Evolutionary conservation across 495 filamentous ascomycete species (phyloP).

Genomic region (Penicillium longicatenatum): DNA sequence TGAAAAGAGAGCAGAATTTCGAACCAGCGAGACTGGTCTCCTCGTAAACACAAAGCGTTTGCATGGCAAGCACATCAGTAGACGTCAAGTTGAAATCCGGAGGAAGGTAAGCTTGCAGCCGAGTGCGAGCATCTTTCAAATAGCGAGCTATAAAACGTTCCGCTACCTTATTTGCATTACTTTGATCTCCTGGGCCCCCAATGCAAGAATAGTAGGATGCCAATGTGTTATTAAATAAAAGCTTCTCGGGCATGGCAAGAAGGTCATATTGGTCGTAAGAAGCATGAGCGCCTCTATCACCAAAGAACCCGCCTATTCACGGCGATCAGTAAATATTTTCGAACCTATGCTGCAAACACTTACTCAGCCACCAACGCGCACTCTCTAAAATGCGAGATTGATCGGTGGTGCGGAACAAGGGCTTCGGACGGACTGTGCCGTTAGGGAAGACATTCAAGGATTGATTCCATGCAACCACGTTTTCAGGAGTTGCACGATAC

Average conservation of each 20-base stretch:
- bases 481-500: slow-evolving; percentile 44
- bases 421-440: slow-evolving; percentile 46
- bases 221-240: slow-evolving; percentile 52
- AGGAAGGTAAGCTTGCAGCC: slow-evolving; percentile 26
- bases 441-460: slow-evolving; percentile 45
- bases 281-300: slow-evolving; percentile 36
- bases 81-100: slow-evolving; percentile 50
- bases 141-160: slow-evolving; percentile 17
- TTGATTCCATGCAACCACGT: slow-evolving; percentile 42
- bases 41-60: slow-evolving; percentile 45
- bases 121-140: slow-evolving; percentile 19
- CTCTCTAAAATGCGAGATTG: slow-evolving; percentile 54
- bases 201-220: slow-evolving; percentile 43
- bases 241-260: slow-evolving; percentile 48
- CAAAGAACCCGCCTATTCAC: slow-evolving; percentile 38
- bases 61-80: slow-evolving; percentile 55
- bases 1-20: slow-evolving; percentile 56
- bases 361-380: slow-evolving; percentile 45
- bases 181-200: not conserved
- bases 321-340: not conserved
- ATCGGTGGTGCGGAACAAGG: slow-evolving; percentile 50
- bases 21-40: slow-evolving; percentile 31
- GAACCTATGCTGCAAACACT: slow-evolving; percentile 4
- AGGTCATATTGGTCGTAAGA: slow-evolving; percentile 43
- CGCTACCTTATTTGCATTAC: not conserved